Evolutionary conservation across 2,329 filamentous ascomycete genomes (phyloP).

Genomic region (Fusarium udum): DNA sequence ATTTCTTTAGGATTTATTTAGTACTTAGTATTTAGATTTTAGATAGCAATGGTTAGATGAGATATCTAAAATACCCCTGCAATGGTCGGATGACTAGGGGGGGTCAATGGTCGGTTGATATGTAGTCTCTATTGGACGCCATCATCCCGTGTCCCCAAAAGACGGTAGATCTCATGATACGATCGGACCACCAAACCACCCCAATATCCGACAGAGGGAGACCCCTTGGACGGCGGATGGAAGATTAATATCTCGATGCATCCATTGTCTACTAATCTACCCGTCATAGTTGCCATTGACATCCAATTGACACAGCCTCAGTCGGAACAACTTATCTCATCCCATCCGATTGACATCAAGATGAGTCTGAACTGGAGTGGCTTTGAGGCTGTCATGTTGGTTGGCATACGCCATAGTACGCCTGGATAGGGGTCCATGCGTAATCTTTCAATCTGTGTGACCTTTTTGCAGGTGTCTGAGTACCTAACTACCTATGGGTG

Average conservation of each 20-base stretch:
- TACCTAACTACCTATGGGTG: background rate
- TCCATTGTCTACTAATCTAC: slow-evolving; percentile 4
- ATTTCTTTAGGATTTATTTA: too few species aligned
- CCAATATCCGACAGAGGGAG: slow-evolving; percentile 18
- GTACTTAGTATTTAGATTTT: too few species aligned
- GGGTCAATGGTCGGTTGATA: too few species aligned
- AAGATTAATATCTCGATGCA: background rate
- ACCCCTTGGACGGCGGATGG: too few species aligned
- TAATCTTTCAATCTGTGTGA: slow-evolving; percentile 1
- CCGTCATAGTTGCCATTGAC: background rate
- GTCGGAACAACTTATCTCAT: background rate
- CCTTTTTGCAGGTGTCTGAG: background rate
- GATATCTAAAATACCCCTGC: too few species aligned
- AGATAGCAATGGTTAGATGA: too few species aligned
- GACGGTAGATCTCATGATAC: slow-evolving; percentile 30
- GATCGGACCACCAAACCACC: slow-evolving; percentile 26
- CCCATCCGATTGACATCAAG: background rate
- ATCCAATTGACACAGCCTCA: slow-evolving; percentile 10
- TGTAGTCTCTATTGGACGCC: background rate
- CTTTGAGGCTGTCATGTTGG: slow-evolving; percentile 16
- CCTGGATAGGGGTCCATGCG: slow-evolving; percentile 2
- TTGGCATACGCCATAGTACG: background rate
- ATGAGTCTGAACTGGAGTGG: slow-evolving; percentile 6
- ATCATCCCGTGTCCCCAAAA: slow-evolving; percentile 2
- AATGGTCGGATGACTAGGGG: too few species aligned